Evolutionary conservation across 2,329 filamentous ascomycete species (phyloP).

Genomic region (Diaporthe capsici): DNA sequence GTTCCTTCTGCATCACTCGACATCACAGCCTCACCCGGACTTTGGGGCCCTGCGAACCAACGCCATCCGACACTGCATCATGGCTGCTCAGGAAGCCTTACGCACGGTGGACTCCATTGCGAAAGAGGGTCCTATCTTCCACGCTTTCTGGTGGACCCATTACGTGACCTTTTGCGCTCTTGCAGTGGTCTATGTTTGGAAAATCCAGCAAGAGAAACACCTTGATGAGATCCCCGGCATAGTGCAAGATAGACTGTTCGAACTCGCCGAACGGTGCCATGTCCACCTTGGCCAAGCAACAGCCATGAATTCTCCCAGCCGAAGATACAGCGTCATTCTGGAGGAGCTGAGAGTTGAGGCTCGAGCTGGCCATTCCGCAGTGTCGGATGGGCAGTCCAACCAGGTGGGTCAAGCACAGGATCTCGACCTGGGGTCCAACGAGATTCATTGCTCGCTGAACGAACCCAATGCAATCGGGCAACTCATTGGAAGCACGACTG

Average conservation of each 20-base stretch:
- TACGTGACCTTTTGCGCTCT: constrained; percentile 3
- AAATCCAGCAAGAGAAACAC: background rate
- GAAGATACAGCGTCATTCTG: background rate
- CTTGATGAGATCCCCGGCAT: background rate
- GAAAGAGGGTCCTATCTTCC: background rate
- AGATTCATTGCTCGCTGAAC: background rate
- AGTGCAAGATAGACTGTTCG: background rate
- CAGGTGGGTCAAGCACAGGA: background rate
- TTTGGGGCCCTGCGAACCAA: background rate
- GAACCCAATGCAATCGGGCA: background rate
- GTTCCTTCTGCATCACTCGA: background rate
- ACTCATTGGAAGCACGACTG: background rate
- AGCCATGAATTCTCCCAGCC: background rate
- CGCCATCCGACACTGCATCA: background rate
- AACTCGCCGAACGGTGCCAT: background rate
- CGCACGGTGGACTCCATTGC: background rate
- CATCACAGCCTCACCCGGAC: too few relatives aligned
- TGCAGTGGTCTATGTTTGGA: background rate
- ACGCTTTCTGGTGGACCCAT: background rate
- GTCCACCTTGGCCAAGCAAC: background rate
- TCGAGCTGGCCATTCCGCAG: background rate
- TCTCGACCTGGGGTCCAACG: background rate
- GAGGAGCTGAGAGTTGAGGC: background rate
- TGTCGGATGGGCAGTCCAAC: background rate
- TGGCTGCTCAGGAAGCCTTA: background rate